phyloP scores from a whole-genome alignment of 225 moss, liverwort and hornwort genomes.

The Rhytidiadelphus loreus region DNA sequence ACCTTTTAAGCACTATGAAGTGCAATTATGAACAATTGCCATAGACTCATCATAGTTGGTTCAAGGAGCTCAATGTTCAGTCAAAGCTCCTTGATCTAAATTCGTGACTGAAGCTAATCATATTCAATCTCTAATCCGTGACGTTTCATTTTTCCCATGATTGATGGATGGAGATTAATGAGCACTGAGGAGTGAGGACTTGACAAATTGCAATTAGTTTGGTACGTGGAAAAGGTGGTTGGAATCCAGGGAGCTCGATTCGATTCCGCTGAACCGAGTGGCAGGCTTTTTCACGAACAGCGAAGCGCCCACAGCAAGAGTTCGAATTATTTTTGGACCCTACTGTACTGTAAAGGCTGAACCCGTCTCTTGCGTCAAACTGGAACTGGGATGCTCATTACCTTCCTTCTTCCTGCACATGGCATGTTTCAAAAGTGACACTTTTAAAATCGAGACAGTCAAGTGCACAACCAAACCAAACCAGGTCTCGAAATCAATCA shows the following conservation, averaged over 20 bases:
- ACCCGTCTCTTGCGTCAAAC: not conserved
- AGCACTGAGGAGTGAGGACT: too few species aligned
- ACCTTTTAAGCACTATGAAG: not conserved
- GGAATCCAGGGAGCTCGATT: not conserved
- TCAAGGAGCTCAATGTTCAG: not conserved
- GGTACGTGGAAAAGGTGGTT: not conserved
- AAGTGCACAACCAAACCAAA: too few species aligned
- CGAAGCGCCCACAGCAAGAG: not conserved
- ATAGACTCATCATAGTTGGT: not conserved
- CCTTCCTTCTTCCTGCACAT: not conserved
- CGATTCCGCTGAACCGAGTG: not conserved
- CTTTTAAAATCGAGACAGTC: too few species aligned
- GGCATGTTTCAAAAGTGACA: not conserved
- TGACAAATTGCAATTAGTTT: not conserved
- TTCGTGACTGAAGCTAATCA: not conserved
- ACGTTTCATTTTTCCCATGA: not conserved
- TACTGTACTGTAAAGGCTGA: not conserved
- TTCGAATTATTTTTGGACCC: not conserved
- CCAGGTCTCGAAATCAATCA: too few species aligned
- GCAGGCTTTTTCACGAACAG: not conserved
- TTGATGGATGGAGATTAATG: too few species aligned
- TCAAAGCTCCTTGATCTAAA: too few species aligned
- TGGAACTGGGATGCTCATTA: not conserved
- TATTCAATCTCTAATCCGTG: not conserved
- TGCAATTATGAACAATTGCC: not conserved